These are phyloP conservation scores for Diaporthe capsici DNA, from an alignment of 2,329 filamentous ascomycete genomes.

Conservation along the genomic window DNA sequence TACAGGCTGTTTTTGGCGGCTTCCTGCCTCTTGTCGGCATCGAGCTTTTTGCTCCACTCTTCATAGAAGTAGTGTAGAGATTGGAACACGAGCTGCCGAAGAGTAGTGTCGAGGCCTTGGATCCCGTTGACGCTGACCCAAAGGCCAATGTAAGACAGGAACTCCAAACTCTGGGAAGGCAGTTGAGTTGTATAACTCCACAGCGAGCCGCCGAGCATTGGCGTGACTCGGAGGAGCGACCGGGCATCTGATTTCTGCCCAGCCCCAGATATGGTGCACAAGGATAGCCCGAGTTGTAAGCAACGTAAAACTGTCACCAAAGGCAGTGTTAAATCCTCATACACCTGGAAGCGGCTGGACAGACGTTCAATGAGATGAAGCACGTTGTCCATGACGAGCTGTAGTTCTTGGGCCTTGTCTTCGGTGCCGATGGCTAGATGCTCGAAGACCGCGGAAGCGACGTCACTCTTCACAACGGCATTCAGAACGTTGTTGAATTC, in stretches of 20 bases:
- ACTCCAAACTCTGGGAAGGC: conserved; percentile 59
- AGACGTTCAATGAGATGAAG: conserved; percentile 79
- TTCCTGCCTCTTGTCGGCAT: conserved; percentile 81
- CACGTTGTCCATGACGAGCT: conserved; percentile 70
- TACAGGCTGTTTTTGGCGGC: conserved; percentile 84
- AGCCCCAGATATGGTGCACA: conserved; percentile 54
- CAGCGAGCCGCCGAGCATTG: conserved; percentile 68
- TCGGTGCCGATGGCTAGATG: conserved; percentile 49
- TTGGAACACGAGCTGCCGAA: conserved; percentile 71
- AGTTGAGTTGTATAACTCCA: conserved; percentile 47
- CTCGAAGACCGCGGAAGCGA: conserved; percentile 56
- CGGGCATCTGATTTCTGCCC: conserved; percentile 32
- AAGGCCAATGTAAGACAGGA: conserved; percentile 63
- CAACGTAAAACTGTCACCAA: conserved; percentile 85
- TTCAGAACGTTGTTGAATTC: conserved; percentile 86
- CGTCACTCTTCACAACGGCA: conserved; percentile 66
- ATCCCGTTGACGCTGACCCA: conserved; percentile 64
- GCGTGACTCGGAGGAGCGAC: conserved; percentile 61
- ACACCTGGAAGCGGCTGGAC: conserved; percentile 78
- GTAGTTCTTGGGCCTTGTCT: conserved; percentile 59
- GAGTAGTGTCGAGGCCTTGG: conserved; percentile 54
- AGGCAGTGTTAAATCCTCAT: conserved; percentile 87
- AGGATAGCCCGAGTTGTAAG: conserved; percentile 80
- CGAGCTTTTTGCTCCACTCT: conserved; percentile 84
- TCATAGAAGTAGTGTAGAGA: conserved; percentile 81